phyloP scores from a whole-genome alignment of 306 rosid genomes.

The Corylus americana region DNA sequence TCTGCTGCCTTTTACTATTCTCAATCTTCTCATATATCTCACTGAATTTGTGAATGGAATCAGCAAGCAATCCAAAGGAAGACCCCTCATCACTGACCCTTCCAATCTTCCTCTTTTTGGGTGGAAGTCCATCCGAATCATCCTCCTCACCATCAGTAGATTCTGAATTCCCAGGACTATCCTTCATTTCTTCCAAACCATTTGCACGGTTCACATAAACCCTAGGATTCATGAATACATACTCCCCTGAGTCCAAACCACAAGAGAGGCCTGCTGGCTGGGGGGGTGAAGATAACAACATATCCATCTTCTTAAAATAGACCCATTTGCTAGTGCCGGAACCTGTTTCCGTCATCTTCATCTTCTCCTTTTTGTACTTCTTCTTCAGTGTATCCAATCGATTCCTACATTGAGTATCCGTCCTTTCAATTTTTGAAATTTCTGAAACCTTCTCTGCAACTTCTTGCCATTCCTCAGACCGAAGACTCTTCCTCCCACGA shows the following conservation, averaged over 20 bases:
- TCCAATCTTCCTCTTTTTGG: slow-evolving; percentile 57
- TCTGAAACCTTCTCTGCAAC: slow-evolving; percentile 83
- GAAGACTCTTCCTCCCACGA: slow-evolving; percentile 84
- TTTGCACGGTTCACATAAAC: slow-evolving; percentile 63
- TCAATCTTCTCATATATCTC: slow-evolving; percentile 82
- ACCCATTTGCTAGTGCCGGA: slow-evolving; percentile 62
- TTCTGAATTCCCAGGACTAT: slow-evolving; percentile 75
- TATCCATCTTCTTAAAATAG: slow-evolving; percentile 76
- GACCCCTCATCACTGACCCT: slow-evolving; percentile 47
- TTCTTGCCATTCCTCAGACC: slow-evolving; percentile 92
- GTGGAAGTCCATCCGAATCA: slow-evolving; percentile 57
- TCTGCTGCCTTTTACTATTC: slow-evolving; percentile 64
- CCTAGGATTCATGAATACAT: slow-evolving; percentile 65
- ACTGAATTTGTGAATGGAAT: slow-evolving; percentile 69
- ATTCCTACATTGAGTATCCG: slow-evolving; percentile 84
- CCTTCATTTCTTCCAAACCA: slow-evolving; percentile 70
- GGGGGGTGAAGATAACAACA: slow-evolving; percentile 59
- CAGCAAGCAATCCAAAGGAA: slow-evolving; percentile 72
- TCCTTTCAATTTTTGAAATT: slow-evolving; percentile 71
- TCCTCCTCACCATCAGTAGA: slow-evolving; percentile 48
- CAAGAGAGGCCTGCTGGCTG: slow-evolving; percentile 68
- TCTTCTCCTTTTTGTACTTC: slow-evolving; percentile 86
- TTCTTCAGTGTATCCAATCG: slow-evolving; percentile 86
- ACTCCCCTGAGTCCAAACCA: slow-evolving; percentile 72
- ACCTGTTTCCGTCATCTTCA: slow-evolving; percentile 40